These are phyloP conservation scores for Phytophthora podocarpi DNA, from an alignment of 352 stramenopile species.

Conservation along the genomic window DNA sequence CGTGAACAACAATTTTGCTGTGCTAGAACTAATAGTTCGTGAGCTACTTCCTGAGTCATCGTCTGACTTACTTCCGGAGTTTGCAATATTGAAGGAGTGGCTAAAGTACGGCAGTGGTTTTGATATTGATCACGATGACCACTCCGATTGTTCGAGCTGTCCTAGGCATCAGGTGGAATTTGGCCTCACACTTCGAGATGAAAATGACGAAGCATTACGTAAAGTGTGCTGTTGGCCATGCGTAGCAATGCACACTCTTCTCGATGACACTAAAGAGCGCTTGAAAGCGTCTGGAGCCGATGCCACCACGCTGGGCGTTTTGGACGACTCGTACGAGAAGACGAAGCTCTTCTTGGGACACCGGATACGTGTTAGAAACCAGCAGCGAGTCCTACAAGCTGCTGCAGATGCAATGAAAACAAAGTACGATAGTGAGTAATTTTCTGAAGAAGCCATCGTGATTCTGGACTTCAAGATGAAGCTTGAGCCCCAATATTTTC, in stretches of 20 bases:
- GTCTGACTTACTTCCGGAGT: background rate
- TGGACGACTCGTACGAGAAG: slow-evolving; percentile 9
- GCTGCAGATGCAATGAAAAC: background rate
- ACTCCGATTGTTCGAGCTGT: too few species aligned
- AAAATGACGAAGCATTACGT: too few species aligned
- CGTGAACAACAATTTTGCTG: slow-evolving; percentile 28
- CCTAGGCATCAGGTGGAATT: too few species aligned
- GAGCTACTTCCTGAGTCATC: background rate
- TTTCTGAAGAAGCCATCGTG: slow-evolving; percentile 26
- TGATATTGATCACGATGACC: too few species aligned
- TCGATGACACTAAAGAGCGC: background rate
- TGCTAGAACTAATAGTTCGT: slow-evolving; percentile 17
- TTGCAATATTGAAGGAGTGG: slow-evolving; percentile 2
- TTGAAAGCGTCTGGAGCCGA: background rate
- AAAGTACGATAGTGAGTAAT: background rate
- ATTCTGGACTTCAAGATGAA: slow-evolving; percentile 52
- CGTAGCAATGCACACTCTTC: background rate
- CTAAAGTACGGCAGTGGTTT: slow-evolving; percentile 19
- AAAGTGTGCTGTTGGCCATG: background rate
- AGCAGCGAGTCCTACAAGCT: slow-evolving; percentile 12
- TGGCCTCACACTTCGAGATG: too few species aligned
- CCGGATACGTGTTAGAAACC: slow-evolving; percentile 23
- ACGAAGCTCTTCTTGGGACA: slow-evolving; percentile 23
- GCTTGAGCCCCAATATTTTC: too few species aligned
- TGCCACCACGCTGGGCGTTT: background rate